These are phyloP conservation scores for Yamadazyma atlantica DNA, from an alignment of 1,139 yeast species.

Conservation along the genomic window DNA sequence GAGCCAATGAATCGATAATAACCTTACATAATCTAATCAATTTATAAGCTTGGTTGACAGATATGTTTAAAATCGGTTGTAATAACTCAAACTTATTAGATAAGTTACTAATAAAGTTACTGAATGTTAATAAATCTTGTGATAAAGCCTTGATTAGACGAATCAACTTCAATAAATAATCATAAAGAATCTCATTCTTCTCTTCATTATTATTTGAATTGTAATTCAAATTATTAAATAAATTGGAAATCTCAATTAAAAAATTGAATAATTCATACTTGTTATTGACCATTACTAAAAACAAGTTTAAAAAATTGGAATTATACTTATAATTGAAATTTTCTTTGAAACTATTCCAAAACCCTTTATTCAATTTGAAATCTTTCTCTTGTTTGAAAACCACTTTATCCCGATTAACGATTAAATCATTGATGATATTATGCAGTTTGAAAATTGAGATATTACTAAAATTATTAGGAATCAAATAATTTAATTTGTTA, in stretches of 20 bases:
- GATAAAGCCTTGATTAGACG: slow-evolving; percentile 44
- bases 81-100: slow-evolving; percentile 17
- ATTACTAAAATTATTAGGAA: slow-evolving; percentile 16
- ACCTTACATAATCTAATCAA: slow-evolving; percentile 37
- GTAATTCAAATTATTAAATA: slow-evolving; percentile 9
- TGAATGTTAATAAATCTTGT: slow-evolving; percentile 34
- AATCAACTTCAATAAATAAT: slow-evolving; percentile 46
- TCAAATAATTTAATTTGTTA: slow-evolving; percentile 15
- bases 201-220: slow-evolving; percentile 28
- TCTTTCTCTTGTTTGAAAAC: slow-evolving; percentile 12
- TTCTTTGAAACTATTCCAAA: slow-evolving; percentile 7
- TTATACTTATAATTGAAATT: slow-evolving; percentile 3
- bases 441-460: slow-evolving; percentile 17
- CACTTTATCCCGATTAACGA: slow-evolving; percentile 16
- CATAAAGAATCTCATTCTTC: slow-evolving; percentile 43
- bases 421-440: slow-evolving; percentile 18
- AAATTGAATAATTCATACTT: slow-evolving; percentile 19
- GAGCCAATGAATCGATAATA: slow-evolving; percentile 30
- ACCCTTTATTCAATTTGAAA: slow-evolving; percentile 3
- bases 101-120: slow-evolving; percentile 22
- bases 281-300: slow-evolving; percentile 16
- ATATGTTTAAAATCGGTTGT: slow-evolving; percentile 37
- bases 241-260: slow-evolving; percentile 17
- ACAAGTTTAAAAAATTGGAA: slow-evolving; percentile 7
- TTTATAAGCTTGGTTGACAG: slow-evolving; percentile 35